A percentile compares a stretch with the other conserved stretches of the same genome.
Evolutionary conservation across 306 rosid species (phyloP).

Genomic region (Ceratonia siliqua): DNA sequence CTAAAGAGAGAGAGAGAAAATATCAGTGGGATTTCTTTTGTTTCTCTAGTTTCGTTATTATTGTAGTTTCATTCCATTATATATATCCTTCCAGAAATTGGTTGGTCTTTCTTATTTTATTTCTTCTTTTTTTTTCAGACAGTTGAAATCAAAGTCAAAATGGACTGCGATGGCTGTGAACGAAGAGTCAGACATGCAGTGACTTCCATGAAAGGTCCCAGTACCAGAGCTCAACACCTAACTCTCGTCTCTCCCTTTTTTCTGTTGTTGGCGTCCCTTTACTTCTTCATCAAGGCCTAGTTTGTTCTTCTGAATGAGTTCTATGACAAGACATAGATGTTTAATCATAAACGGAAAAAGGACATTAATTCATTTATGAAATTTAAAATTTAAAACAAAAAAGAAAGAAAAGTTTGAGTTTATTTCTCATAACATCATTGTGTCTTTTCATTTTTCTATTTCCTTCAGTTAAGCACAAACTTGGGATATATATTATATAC

Average conservation of each 20-base stretch:
- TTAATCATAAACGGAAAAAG: not conserved
- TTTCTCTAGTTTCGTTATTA: not conserved
- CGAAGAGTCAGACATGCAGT: conserved; percentile 74
- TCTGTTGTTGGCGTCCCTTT: not conserved
- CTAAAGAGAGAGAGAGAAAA: not conserved
- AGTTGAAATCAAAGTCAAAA: conserved; percentile 83
- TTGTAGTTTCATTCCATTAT: not conserved
- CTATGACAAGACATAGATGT: not conserved
- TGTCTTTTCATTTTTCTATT: not conserved
- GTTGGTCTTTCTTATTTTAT: conserved; percentile 1
- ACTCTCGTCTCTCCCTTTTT: not conserved
- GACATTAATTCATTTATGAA: not conserved
- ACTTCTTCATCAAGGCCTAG: not conserved
- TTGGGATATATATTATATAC: not conserved
- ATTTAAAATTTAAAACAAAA: not conserved
- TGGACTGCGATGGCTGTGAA: conserved; percentile 97
- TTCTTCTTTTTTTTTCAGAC: conserved; percentile 42
- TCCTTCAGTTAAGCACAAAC: not conserved
- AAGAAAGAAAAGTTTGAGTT: too few species aligned
- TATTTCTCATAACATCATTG: not conserved
- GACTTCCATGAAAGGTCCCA: conserved; percentile 68
- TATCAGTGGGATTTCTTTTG: not conserved
- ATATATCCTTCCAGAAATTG: not conserved
- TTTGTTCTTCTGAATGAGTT: not conserved
- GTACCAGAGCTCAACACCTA: not conserved